Conservation (phyloP, 2,329 filamentous ascomycete species). For the Talaromyces sp. region DNA sequence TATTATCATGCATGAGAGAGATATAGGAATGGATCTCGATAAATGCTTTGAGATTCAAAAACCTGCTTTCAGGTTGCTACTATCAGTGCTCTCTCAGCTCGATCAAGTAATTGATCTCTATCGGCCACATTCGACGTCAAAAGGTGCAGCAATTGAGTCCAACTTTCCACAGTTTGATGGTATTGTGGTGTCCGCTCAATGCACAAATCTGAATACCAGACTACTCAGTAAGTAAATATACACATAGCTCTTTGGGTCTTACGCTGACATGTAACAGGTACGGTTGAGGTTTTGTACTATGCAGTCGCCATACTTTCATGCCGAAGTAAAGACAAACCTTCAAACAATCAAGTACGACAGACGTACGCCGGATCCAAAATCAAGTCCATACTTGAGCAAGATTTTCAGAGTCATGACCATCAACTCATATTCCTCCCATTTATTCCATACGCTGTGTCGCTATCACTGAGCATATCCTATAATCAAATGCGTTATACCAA, state of each 20-base stretch:
- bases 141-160: slow-evolving; percentile 26
- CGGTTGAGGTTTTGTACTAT: slow-evolving; percentile 62
- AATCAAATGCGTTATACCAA: slow-evolving; percentile 62
- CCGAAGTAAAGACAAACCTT: slow-evolving; percentile 37
- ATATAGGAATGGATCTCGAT: slow-evolving; percentile 55
- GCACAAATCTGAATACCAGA: slow-evolving; percentile 24
- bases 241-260: neutral
- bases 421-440: slow-evolving; percentile 49
- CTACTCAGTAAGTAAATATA: slow-evolving; percentile 16
- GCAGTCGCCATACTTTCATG: slow-evolving; percentile 62
- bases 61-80: slow-evolving; percentile 56
- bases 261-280: slow-evolving; percentile 35
- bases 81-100: slow-evolving; percentile 54
- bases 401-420: neutral
- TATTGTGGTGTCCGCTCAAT: slow-evolving; percentile 21
- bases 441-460: slow-evolving; percentile 59
- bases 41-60: slow-evolving; percentile 51
- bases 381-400: neutral
- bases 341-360: slow-evolving; percentile 54
- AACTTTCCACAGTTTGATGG: slow-evolving; percentile 29
- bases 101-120: slow-evolving; percentile 61
- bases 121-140: slow-evolving; percentile 44
- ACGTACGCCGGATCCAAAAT: slow-evolving; percentile 52
- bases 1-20: slow-evolving; percentile 58
- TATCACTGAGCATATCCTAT: slow-evolving; percentile 61